Evolutionary conservation across 1,284 basidiomycete genomes (phyloP), one percentile per base, ranked within the genome.

Genomic region (Irpex rosettiformis): DNA sequence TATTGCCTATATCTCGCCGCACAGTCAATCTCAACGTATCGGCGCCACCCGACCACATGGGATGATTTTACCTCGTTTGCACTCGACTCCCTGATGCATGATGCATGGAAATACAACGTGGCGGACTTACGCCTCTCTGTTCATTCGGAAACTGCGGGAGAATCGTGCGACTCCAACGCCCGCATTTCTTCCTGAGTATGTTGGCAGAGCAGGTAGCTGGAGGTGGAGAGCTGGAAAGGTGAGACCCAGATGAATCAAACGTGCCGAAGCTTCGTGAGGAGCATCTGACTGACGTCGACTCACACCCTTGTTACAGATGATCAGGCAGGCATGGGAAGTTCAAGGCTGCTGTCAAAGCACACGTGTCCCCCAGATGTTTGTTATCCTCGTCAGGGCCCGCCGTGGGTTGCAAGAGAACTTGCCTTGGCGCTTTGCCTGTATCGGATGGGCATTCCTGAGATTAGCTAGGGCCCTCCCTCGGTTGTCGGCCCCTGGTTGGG

Each of bases 211-310:
- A 24, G n/a, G 22, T 8, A 29, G 16, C 55, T 13, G 11, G 1
- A 24, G 47, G 27, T 56, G 45, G 25, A 27, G 45, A 30, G 27
- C 37, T 56, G n/a, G 24, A 18, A 47, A 16, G n/a, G 43, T 18
- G 43, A 47, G 43, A 21, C 22, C 21, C 3, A 47, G 43, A 24
- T 47, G 18, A 47, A 47, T 47, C 13, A 16, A 47, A 47, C 43
- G 37, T 55, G 54, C 55, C 55, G 45, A 25, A 28, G 22, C 21
- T 28, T 43, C 55, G 43, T 29, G 55, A 22, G 33, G 58, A 48
- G 40, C 58, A 59, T 59, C 54, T 59, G 58, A 56, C 58, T 59
- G 58, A 59, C 58, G 58, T 59, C 55, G 54, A 51, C 57, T 22
- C 58, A 59, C 58, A 54, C 33, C 18, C n/a, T 51, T 45, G 47